These are phyloP conservation scores for Streptanthus diversifolius DNA, from an alignment of 345 rosid species.

Conservation along the genomic window DNA sequence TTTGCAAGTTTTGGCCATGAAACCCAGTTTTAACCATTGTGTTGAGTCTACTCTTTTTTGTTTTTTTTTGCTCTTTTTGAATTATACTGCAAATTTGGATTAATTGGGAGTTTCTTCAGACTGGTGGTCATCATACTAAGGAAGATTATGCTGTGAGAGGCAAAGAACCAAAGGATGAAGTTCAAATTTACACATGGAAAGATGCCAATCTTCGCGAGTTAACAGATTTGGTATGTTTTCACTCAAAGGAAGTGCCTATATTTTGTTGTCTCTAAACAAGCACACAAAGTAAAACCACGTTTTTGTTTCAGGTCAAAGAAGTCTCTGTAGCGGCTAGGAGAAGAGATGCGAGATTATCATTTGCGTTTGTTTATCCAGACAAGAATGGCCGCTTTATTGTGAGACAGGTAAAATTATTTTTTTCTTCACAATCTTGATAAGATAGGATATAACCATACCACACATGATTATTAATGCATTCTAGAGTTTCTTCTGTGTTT, in stretches of 20 bases:
- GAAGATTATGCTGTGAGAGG: slow-evolving; percentile 96
- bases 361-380: slow-evolving; percentile 90
- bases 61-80: neutral
- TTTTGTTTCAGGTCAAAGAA: slow-evolving; percentile 66
- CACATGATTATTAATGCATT: neutral
- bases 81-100: neutral
- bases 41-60: neutral
- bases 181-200: slow-evolving; percentile 95
- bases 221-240: slow-evolving; percentile 72
- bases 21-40: neutral
- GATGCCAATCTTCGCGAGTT: slow-evolving; percentile 88
- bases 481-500: neutral
- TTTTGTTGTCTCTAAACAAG: neutral
- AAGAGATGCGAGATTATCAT: slow-evolving; percentile 82
- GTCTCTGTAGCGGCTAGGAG: slow-evolving; percentile 88
- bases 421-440: neutral
- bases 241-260: neutral
- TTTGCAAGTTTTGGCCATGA: neutral
- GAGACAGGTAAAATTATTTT: slow-evolving; percentile 50
- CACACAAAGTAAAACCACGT: neutral
- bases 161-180: slow-evolving; percentile 95
- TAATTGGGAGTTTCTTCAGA: slow-evolving; percentile 39
- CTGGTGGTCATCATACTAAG: slow-evolving; percentile 70
- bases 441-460: neutral
- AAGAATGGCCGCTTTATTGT: slow-evolving; percentile 68